These are phyloP conservation scores for Bipolaris sorokiniana DNA, from an alignment of 2,329 filamentous ascomycete genomes.

Conservation along the genomic window DNA sequence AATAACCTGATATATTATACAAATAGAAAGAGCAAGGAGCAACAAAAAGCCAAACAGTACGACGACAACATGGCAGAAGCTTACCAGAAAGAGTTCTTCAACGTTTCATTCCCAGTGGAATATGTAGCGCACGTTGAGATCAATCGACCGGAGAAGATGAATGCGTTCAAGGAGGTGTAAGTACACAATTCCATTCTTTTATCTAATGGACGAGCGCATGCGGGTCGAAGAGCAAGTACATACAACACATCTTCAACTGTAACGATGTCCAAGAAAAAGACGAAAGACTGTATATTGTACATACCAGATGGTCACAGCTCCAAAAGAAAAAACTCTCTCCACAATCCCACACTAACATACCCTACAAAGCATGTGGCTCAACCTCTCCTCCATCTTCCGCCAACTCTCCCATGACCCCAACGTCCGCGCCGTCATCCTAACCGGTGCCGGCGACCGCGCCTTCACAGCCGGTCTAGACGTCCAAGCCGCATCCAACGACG, in stretches of 20 bases:
- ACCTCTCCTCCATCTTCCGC: slow-evolving; percentile 74
- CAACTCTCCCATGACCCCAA: slow-evolving; percentile 73
- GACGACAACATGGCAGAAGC: slow-evolving; percentile 33
- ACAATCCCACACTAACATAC: background rate
- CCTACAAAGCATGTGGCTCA: slow-evolving; percentile 77
- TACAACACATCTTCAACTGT: background rate
- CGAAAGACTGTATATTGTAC: no score
- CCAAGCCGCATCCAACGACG: slow-evolving; percentile 65
- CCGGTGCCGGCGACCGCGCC: slow-evolving; percentile 79
- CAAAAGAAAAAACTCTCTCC: background rate
- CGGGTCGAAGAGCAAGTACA: background rate
- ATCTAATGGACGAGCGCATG: background rate
- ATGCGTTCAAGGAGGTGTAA: slow-evolving; percentile 77
- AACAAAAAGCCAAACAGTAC: background rate
- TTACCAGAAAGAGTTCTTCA: slow-evolving; percentile 69
- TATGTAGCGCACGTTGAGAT: slow-evolving; percentile 91
- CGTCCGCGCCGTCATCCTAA: slow-evolving; percentile 78
- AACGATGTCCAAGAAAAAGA: background rate
- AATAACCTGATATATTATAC: background rate
- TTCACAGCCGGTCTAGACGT: slow-evolving; percentile 90
- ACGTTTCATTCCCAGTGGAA: slow-evolving; percentile 71
- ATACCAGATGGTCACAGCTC: background rate
- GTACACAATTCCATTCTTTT: slow-evolving; percentile 25
- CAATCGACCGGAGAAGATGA: slow-evolving; percentile 84
- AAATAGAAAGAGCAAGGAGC: slow-evolving; percentile 19